These are phyloP conservation scores for Fraxinus quadrangulata DNA, from an alignment of 257 asterid genomes.

Conservation along the genomic window DNA sequence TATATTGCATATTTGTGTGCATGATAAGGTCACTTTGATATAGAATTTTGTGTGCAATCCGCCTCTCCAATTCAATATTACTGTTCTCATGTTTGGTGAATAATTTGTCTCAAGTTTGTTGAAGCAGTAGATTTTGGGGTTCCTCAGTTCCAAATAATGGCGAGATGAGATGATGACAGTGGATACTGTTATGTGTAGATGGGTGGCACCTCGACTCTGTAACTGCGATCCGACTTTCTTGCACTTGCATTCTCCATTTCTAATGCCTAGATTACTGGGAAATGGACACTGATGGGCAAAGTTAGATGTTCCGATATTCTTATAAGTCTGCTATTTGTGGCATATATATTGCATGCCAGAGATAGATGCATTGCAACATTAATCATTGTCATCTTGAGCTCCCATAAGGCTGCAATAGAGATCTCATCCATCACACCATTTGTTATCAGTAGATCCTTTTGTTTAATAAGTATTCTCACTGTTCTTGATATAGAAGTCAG, in stretches of 20 bases:
- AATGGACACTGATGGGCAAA: background rate
- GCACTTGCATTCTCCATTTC: background rate
- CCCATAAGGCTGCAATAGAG: background rate
- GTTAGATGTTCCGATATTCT: background rate
- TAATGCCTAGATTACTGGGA: conserved; percentile 6
- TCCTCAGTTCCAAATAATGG: conserved; percentile 42
- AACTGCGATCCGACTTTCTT: conserved; percentile 36
- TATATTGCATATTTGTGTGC: background rate
- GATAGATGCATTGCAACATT: background rate
- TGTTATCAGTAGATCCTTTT: background rate
- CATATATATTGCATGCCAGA: background rate
- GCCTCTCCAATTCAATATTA: background rate
- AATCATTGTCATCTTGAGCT: background rate
- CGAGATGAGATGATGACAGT: conserved; percentile 53
- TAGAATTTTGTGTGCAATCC: background rate
- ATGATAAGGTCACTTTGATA: background rate
- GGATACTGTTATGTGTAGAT: conserved; percentile 49
- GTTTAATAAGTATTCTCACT: background rate
- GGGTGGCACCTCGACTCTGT: conserved; percentile 38
- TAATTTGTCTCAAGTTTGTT: conserved; percentile 39
- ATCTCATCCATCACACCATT: background rate
- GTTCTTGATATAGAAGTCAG: background rate
- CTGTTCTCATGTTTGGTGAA: background rate
- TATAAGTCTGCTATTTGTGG: background rate
- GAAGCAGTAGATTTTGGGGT: conserved; percentile 54